These are phyloP conservation scores for Pichia exigua DNA, from an alignment of 805 yeast species.

Conservation along the genomic window DNA sequence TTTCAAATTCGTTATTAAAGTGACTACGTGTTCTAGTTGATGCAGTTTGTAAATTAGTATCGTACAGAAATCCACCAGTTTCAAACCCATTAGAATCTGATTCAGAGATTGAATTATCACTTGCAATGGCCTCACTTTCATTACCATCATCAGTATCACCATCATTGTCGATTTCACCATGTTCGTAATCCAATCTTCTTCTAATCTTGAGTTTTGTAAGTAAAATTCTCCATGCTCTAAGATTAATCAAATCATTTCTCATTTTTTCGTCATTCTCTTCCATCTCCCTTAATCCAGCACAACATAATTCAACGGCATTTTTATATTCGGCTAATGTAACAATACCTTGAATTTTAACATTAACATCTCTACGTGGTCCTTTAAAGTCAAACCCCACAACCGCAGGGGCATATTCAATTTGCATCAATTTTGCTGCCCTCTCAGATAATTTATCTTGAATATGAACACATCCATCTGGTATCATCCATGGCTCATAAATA, in stretches of 20 bases:
- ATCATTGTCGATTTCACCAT: conserved; percentile 33
- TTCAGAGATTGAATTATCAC: conserved; percentile 7
- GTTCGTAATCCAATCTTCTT: conserved; percentile 38
- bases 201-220: conserved; percentile 42
- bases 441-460: conserved; percentile 47
- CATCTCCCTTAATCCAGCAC: conserved; percentile 41
- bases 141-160: conserved; percentile 9
- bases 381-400: conserved; percentile 77
- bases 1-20: neutral
- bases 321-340: conserved; percentile 56
- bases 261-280: conserved; percentile 38
- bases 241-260: conserved; percentile 40
- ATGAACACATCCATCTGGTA: conserved; percentile 71
- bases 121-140: neutral
- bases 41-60: conserved; percentile 2
- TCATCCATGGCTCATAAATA: conserved; percentile 67
- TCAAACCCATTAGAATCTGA: conserved; percentile 18
- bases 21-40: conserved; percentile 10
- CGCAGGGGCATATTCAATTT: conserved; percentile 79
- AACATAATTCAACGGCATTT: conserved; percentile 51
- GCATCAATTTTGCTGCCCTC: conserved; percentile 63
- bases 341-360: conserved; percentile 66
- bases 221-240: conserved; percentile 46
- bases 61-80: conserved; percentile 20
- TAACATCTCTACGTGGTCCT: conserved; percentile 35